A percentile compares a stretch with the other conserved stretches of the same genome.
Conservation (phyloP, 208 protist genomes). For the Naegleria gruberi region DNA sequence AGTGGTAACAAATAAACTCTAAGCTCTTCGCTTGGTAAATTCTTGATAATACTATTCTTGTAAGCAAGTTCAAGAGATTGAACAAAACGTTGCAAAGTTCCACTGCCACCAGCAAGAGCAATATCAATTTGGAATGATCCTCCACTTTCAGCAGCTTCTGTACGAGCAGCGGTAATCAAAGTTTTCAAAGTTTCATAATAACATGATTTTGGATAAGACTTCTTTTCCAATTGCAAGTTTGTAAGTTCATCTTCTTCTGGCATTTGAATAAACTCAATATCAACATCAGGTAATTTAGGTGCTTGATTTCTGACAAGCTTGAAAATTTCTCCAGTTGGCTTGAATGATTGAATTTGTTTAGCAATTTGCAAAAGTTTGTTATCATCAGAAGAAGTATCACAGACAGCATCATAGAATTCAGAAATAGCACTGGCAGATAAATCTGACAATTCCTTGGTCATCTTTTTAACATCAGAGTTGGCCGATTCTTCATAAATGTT, state of each 20-base stretch:
- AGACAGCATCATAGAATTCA: neutral
- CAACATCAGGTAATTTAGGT: neutral
- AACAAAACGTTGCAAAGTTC: conserved; percentile 3
- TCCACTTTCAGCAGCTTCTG: neutral
- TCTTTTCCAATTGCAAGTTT: neutral
- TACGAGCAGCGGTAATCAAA: neutral
- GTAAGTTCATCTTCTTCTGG: neutral
- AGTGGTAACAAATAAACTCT: neutral
- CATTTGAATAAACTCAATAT: neutral
- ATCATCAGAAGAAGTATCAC: neutral
- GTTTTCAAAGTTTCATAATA: neutral
- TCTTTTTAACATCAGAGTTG: neutral
- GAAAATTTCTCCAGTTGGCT: neutral
- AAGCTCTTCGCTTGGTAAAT: neutral
- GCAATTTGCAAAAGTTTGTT: neutral
- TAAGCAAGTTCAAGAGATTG: neutral
- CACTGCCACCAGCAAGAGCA: neutral
- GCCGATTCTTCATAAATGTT: neutral
- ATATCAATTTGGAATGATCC: neutral
- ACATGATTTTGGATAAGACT: neutral
- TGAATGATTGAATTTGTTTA: neutral
- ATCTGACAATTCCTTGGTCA: neutral
- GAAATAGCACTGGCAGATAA: neutral
- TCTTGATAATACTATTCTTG: neutral
- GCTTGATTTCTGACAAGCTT: neutral